These are phyloP conservation scores for Acanthamoeba healyi DNA, from an alignment of 208 protist species.

Conservation along the genomic window DNA sequence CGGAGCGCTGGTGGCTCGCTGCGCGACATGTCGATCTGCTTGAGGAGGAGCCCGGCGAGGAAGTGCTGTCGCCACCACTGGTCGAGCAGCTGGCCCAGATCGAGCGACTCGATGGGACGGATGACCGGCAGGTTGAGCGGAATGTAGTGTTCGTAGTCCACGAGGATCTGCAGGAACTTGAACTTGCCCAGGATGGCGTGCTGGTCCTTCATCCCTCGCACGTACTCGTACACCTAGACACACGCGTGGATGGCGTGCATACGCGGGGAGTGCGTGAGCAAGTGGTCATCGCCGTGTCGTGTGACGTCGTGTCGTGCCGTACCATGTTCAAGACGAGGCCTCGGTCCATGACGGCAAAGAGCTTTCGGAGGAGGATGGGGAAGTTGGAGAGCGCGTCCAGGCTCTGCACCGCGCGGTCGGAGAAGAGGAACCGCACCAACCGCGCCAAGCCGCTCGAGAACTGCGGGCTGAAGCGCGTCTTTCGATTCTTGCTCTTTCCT, in stretches of 20 bases:
- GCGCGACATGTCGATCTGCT: constrained; percentile 71
- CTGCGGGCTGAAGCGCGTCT: background rate
- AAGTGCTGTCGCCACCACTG: constrained; percentile 71
- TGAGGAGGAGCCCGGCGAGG: constrained; percentile 77
- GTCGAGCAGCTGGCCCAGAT: constrained; percentile 3
- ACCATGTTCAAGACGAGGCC: constrained; percentile 73
- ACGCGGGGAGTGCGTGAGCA: too few species aligned
- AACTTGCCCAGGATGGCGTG: constrained; percentile 58
- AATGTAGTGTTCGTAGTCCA: constrained; percentile 72
- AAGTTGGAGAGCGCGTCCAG: constrained; percentile 52
- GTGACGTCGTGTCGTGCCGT: too few species aligned
- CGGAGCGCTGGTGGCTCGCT: background rate
- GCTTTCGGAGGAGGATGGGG: constrained; percentile 75
- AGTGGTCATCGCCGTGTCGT: too few species aligned
- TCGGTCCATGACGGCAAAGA: constrained; percentile 77
- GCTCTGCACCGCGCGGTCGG: constrained; percentile 17
- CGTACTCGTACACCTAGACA: constrained; percentile 19
- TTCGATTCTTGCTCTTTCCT: background rate
- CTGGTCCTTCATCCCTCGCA: constrained; percentile 40
- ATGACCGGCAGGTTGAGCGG: constrained; percentile 58
- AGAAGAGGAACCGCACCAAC: constrained; percentile 15
- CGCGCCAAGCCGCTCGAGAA: background rate
- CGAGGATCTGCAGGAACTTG: constrained; percentile 70
- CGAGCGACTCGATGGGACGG: background rate
- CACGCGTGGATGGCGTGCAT: too few species aligned